Percentiles rank a stretch among this genome's conserved stretches.
These are phyloP conservation scores for Neurospora sp. DNA, from an alignment of 495 filamentous ascomycete genomes.

Conservation along the genomic window DNA sequence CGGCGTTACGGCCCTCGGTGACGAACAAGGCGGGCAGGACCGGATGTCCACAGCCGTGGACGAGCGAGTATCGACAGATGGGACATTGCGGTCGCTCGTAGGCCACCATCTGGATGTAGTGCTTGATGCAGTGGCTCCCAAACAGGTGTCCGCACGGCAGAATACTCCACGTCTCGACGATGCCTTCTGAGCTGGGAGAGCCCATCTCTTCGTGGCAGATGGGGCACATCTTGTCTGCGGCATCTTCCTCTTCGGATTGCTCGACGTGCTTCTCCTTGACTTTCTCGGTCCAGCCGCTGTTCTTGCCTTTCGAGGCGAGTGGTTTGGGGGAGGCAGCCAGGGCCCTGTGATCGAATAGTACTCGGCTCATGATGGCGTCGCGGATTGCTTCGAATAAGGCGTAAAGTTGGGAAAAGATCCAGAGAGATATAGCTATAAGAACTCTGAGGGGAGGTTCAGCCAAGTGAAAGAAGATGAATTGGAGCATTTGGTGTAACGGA, in stretches of 20 bases:
- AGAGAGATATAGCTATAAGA: neutral
- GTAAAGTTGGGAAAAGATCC: neutral
- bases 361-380: neutral
- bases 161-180: conserved; percentile 30
- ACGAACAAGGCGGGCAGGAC: conserved; percentile 17
- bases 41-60: conserved; percentile 33
- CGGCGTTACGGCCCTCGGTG: neutral
- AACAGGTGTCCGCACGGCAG: conserved; percentile 37
- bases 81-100: conserved; percentile 26
- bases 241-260: conserved; percentile 5
- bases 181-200: conserved; percentile 23
- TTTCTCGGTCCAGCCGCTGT: neutral
- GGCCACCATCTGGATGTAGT: conserved; percentile 31
- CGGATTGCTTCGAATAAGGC: neutral
- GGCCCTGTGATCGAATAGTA: neutral
- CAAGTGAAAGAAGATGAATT: neutral
- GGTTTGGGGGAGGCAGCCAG: neutral
- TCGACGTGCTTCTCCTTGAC: conserved; percentile 7
- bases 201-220: conserved; percentile 37
- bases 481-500: neutral
- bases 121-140: conserved; percentile 37
- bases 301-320: conserved; percentile 1
- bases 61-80: conserved; percentile 27
- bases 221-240: conserved; percentile 24
- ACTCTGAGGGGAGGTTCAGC: neutral